Conservation (phyloP, 2,329 filamentous ascomycete species). For the Sclerotinia spermophila region DNA sequence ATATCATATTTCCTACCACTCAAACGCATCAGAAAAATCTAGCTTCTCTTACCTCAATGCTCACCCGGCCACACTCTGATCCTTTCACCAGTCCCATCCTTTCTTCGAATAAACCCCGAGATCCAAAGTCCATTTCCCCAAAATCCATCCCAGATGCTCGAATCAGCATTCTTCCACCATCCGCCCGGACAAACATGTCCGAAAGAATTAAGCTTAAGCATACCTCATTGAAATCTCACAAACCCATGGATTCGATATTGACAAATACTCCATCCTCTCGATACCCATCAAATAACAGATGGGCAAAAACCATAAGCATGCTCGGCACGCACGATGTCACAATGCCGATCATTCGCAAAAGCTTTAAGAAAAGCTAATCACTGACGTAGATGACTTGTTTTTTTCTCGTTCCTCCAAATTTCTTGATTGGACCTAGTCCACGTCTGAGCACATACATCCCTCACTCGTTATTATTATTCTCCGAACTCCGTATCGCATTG, state of each 20-base stretch:
- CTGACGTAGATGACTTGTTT: conserved; percentile 16
- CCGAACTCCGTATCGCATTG: neutral
- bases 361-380: neutral
- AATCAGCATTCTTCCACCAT: neutral
- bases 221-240: neutral
- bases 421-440: neutral
- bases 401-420: neutral
- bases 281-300: neutral
- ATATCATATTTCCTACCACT: neutral
- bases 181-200: neutral
- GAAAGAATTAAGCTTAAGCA: neutral
- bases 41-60: neutral
- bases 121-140: neutral
- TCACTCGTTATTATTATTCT: neutral
- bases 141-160: neutral
- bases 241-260: neutral
- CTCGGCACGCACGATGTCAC: neutral
- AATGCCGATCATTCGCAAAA: neutral
- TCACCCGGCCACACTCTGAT: neutral
- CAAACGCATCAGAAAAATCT: neutral
- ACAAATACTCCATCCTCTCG: neutral
- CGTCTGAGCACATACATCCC: neutral
- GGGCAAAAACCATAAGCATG: neutral
- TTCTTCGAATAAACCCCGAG: neutral
- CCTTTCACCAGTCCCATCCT: neutral